phyloP scores from a whole-genome alignment of 768 basidiomycete species.

The Rhodotorula babjevae region DNA sequence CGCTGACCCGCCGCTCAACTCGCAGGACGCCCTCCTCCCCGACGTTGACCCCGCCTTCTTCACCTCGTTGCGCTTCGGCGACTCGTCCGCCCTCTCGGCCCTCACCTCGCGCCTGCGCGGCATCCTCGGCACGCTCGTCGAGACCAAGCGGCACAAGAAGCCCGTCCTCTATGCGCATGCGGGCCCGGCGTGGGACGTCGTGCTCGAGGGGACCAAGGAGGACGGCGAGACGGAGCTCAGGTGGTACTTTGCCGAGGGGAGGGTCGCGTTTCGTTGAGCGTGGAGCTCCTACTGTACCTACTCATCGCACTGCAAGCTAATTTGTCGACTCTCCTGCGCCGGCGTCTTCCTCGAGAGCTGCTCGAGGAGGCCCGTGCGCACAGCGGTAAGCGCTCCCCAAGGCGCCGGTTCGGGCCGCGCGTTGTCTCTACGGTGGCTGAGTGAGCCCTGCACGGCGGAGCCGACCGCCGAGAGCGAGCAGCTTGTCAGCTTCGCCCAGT shows the following conservation, averaged over 20 bases:
- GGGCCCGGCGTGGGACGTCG: slow-evolving; percentile 3
- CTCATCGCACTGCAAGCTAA: too few species aligned
- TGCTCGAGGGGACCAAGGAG: not conserved
- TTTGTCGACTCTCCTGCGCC: too few species aligned
- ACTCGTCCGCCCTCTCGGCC: not conserved
- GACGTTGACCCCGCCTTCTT: not conserved
- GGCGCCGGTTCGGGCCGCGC: too few species aligned
- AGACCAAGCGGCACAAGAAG: not conserved
- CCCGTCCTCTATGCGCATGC: not conserved
- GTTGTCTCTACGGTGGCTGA: too few species aligned
- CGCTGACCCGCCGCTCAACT: not conserved
- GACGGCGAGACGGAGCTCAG: not conserved
- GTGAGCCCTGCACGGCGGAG: too few species aligned
- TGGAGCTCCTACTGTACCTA: too few species aligned
- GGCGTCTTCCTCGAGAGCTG: too few species aligned
- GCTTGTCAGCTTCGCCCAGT: too few species aligned
- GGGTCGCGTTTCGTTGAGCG: not conserved
- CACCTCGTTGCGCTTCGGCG: not conserved
- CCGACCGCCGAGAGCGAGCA: too few species aligned
- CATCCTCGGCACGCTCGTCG: not conserved
- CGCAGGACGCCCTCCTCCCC: not conserved
- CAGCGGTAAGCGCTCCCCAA: too few species aligned
- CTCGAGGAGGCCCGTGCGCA: too few species aligned
- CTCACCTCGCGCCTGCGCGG: not conserved
- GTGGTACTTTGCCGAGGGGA: not conserved